A percentile compares a stretch with the other conserved stretches of the same genome.
Conservation (phyloP, 352 stramenopile species). For the Globisporangium orthogonon region DNA sequence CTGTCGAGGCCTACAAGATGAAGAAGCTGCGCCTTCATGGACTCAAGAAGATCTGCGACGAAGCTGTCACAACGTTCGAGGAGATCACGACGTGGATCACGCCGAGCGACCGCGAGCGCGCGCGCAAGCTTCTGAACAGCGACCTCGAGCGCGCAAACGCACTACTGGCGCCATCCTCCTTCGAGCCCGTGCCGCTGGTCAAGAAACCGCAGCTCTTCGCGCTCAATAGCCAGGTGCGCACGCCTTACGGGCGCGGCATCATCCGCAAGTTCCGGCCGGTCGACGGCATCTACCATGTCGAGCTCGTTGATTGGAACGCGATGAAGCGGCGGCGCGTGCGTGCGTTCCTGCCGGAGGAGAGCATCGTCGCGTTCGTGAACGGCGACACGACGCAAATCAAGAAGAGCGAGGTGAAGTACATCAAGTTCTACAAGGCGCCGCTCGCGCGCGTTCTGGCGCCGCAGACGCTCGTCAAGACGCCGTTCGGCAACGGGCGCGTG, state of each 20-base stretch:
- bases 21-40: constrained; percentile 60
- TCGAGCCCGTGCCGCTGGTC: constrained; percentile 28
- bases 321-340: constrained; percentile 34
- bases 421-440: constrained; percentile 42
- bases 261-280: constrained; percentile 60
- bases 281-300: constrained; percentile 80
- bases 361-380: constrained; percentile 29
- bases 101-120: constrained; percentile 47
- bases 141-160: constrained; percentile 60
- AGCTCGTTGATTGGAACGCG: constrained; percentile 58
- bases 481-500: constrained; percentile 68
- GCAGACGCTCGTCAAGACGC: constrained; percentile 60
- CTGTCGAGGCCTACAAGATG: constrained; percentile 68
- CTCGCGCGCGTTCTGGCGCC: constrained; percentile 34
- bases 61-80: constrained; percentile 44
- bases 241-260: constrained; percentile 58
- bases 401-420: constrained; percentile 46
- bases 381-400: constrained; percentile 28
- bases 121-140: constrained; percentile 55
- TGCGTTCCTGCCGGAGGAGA: constrained; percentile 56
- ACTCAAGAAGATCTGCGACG: constrained; percentile 64
- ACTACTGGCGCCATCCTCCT: constrained; percentile 32
- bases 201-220: constrained; percentile 60
- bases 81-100: constrained; percentile 51
- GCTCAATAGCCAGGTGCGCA: constrained; percentile 51